phyloP scores from a whole-genome alignment of 768 basidiomycete genomes.

The Xerocomus spinulosus region DNA sequence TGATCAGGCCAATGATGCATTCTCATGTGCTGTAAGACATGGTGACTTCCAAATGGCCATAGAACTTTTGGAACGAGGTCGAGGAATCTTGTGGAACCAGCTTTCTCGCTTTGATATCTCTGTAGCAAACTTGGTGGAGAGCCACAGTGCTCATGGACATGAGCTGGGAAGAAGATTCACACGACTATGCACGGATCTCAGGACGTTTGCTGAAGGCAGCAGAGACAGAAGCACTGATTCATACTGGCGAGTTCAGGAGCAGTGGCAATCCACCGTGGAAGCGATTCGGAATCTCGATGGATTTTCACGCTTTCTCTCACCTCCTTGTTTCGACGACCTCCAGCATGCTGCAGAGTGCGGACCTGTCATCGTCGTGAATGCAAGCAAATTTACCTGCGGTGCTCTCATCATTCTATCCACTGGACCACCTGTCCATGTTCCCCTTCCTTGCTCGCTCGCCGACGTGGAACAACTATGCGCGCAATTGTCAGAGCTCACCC shows the following conservation, averaged over 20 bases:
- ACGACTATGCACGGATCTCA: not conserved
- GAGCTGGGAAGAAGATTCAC: not conserved
- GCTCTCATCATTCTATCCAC: not conserved
- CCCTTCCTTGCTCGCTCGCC: not conserved
- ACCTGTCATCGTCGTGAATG: not conserved
- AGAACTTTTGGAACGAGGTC: not conserved
- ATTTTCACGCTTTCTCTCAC: not conserved
- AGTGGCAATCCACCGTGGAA: not conserved
- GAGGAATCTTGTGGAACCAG: not conserved
- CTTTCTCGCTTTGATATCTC: not conserved
- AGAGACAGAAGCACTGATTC: not conserved
- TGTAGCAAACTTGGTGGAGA: not conserved
- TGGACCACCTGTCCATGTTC: not conserved
- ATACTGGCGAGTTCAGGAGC: not conserved
- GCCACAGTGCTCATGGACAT: not conserved
- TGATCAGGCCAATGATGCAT: not conserved
- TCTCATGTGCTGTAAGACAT: not conserved
- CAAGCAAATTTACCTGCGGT: not conserved
- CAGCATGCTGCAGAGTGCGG: not conserved
- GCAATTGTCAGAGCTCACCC: not conserved
- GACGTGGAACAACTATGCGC: not conserved
- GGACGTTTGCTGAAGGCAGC: not conserved
- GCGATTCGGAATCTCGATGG: not conserved
- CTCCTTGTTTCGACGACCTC: not conserved
- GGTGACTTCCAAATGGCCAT: not conserved